These are phyloP conservation scores for Aspergillus fischeri DNA, from an alignment of 2,329 filamentous ascomycete species.

Conservation along the genomic window DNA sequence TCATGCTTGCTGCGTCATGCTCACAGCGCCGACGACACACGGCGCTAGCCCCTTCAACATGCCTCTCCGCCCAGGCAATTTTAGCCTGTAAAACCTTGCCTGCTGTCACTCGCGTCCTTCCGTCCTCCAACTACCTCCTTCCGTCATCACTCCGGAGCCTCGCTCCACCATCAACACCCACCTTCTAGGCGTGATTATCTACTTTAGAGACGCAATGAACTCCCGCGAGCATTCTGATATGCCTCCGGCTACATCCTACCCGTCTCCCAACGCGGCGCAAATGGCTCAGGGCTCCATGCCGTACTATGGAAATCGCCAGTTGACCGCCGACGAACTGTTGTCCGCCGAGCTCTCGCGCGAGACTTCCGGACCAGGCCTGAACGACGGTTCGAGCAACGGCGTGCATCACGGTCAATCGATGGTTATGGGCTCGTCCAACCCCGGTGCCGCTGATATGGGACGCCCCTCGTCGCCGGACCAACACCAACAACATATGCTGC, in stretches of 20 bases:
- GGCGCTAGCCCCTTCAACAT: constrained; percentile 35
- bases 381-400: constrained; percentile 35
- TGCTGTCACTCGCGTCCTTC: constrained; percentile 26
- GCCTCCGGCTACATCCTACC: constrained; percentile 42
- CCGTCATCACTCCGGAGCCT: constrained; percentile 27
- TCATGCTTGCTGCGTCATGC: constrained; percentile 31
- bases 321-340: constrained; percentile 46
- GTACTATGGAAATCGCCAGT: constrained; percentile 42
- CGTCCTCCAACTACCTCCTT: constrained; percentile 21
- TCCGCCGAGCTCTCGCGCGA: constrained; percentile 46
- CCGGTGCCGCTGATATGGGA: constrained; percentile 33
- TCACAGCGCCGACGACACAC: constrained; percentile 26
- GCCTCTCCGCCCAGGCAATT: constrained; percentile 29
- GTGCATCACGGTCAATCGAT: constrained; percentile 40
- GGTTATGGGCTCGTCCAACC: constrained; percentile 36
- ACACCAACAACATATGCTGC: constrained; percentile 38
- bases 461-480: constrained; percentile 36
- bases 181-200: constrained; percentile 8
- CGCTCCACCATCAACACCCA: constrained; percentile 26
- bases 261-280: constrained; percentile 42
- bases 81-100: constrained; percentile 37
- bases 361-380: constrained; percentile 42
- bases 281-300: constrained; percentile 41
- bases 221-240: constrained; percentile 41
- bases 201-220: constrained; percentile 30